A percentile compares a stretch with the other conserved stretches of the same genome.
phyloP scores from a whole-genome alignment of 768 basidiomycete genomes.

The Dioszegia aurantiaca region DNA sequence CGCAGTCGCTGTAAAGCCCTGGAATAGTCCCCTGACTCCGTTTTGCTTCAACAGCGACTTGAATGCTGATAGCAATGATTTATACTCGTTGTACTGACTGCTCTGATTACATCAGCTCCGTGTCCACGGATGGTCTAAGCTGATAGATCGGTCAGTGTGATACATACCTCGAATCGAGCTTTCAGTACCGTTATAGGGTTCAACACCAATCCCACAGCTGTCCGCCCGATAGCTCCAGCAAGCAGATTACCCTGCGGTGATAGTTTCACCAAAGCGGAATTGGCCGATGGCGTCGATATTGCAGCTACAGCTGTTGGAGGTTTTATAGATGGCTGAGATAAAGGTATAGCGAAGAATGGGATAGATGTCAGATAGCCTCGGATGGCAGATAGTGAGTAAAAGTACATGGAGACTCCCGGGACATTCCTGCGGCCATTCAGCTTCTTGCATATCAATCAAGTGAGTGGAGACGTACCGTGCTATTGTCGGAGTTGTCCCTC shows the following conservation, averaged over 20 bases:
- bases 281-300: conserved; percentile 15
- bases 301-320: conserved; percentile 6
- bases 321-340: not conserved
- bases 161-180: conserved; percentile 77
- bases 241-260: conserved; percentile 76
- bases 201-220: conserved; percentile 74
- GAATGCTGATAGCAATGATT: conserved; percentile 42
- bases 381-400: conserved; percentile 78
- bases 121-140: conserved; percentile 31
- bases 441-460: not conserved
- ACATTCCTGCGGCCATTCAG: conserved; percentile 63
- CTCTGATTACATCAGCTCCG: conserved; percentile 24
- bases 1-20: conserved; percentile 81
- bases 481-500: conserved; percentile 79
- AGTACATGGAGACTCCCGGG: conserved; percentile 88
- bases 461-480: conserved; percentile 56
- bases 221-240: conserved; percentile 77
- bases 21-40: conserved; percentile 76
- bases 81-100: conserved; percentile 43
- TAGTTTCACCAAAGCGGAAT: conserved; percentile 53
- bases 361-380: conserved; percentile 72
- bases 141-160: conserved; percentile 44
- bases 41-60: conserved; percentile 41
- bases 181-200: conserved; percentile 91
- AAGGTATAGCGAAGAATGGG: conserved; percentile 62